Percentiles rank a stretch among this genome's conserved stretches.
phyloP scores from a whole-genome alignment of 306 rosid genomes.

The Quercus engelmannii region DNA sequence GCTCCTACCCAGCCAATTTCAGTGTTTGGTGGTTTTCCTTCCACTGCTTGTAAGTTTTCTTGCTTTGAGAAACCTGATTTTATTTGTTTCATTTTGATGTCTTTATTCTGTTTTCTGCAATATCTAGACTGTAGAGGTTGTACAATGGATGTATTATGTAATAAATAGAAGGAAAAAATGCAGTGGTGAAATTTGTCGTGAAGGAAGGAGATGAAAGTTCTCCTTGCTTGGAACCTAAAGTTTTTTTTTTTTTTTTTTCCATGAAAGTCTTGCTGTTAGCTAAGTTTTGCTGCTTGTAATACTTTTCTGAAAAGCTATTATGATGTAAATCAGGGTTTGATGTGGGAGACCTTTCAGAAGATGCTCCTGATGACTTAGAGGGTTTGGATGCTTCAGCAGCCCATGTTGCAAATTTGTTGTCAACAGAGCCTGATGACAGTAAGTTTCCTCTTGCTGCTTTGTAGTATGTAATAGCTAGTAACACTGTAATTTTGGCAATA shows the following conservation, averaged over 20 bases:
- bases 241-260: background rate
- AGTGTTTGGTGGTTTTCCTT: slow-evolving; percentile 91
- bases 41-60: slow-evolving; percentile 84
- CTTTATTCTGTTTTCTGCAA: slow-evolving; percentile 14
- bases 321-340: slow-evolving; percentile 67
- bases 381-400: slow-evolving; percentile 95
- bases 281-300: background rate
- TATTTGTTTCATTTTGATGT: background rate
- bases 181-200: background rate
- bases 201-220: background rate
- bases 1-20: slow-evolving; percentile 87
- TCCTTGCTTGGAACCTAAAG: background rate
- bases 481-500: background rate
- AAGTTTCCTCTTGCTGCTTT: slow-evolving; percentile 41
- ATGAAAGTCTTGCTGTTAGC: background rate
- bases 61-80: slow-evolving; percentile 1
- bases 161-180: background rate
- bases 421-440: slow-evolving; percentile 91
- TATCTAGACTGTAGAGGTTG: background rate
- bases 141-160: background rate
- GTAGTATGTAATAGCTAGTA: background rate
- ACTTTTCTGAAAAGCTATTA: slow-evolving; percentile 9
- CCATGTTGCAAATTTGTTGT: slow-evolving; percentile 89
- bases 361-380: slow-evolving; percentile 82
- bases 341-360: slow-evolving; percentile 85